phyloP scores from a whole-genome alignment of 495 filamentous ascomycete species.

The Elaphomyces granulatus region DNA sequence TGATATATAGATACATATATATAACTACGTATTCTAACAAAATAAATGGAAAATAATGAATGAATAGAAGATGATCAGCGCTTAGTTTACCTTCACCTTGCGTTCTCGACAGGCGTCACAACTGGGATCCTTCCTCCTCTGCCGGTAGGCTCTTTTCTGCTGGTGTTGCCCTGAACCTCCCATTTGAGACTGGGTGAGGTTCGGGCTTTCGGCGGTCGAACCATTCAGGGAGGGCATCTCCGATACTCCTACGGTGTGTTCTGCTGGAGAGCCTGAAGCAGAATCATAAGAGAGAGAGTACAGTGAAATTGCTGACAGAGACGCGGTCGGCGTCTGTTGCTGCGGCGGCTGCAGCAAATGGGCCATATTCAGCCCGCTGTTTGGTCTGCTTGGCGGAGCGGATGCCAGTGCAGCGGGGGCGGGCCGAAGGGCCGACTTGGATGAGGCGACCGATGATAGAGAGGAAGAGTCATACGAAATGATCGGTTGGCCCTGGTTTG shows the following conservation, averaged over 20 bases:
- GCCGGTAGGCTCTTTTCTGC: constrained; percentile 89
- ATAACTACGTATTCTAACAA: constrained; percentile 2
- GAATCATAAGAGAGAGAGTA: constrained; percentile 32
- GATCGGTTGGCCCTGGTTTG: not conserved
- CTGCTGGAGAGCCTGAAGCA: constrained; percentile 28
- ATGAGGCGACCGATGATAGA: constrained; percentile 20
- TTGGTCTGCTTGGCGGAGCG: constrained; percentile 31
- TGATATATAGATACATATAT: too few species aligned
- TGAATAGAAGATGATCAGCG: not conserved
- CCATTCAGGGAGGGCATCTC: constrained; percentile 24
- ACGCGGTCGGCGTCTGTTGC: constrained; percentile 13
- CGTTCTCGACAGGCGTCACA: constrained; percentile 95
- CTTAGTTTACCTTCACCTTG: constrained; percentile 68
- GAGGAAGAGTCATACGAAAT: constrained; percentile 1
- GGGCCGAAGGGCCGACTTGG: constrained; percentile 19
- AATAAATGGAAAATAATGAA: constrained; percentile 2
- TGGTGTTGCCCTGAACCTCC: constrained; percentile 27
- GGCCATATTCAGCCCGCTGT: constrained; percentile 31
- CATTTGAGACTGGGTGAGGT: constrained; percentile 30
- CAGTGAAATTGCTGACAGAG: constrained; percentile 17
- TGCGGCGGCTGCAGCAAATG: constrained; percentile 31
- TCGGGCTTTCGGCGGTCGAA: constrained; percentile 22
- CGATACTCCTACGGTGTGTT: constrained; percentile 17
- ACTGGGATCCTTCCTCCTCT: constrained; percentile 89
- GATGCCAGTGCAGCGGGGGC: constrained; percentile 24